Base-by-base conservation (phyloP, 1,284 basidiomycete species). In the Cutaneotrichosporon daszewskae region DNA sequence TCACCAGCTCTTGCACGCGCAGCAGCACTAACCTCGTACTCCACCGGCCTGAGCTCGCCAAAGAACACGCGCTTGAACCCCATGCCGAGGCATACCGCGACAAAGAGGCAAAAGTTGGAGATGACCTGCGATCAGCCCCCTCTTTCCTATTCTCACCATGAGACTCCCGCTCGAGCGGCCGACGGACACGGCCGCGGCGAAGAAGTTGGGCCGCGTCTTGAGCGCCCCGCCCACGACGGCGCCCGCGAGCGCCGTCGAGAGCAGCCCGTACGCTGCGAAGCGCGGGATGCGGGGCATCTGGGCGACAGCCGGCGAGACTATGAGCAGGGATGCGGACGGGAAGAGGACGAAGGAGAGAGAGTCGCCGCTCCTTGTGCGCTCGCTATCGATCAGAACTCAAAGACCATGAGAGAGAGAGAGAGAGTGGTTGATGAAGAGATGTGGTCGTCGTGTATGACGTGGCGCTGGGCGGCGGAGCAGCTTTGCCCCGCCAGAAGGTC, bases 131-230 rank as follows among this genome's bases (percentile, higher is more conserved):
- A 10, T 4, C 5, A 2, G 16, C 7, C 11, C n/a, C 29, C 26
- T 20, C 3, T 13, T 8, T 14, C 32, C 7, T 17, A 8, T 6
- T 72, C 82, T 55, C 54, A 94, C 91, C 73, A 96, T 75, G 41
- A 92, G 79, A 57, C 86, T 87, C 22, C 87, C 82, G 60, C 85
- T 91, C 64, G 88, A 94, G 67, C 85, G 85, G 5, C 88, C 87
- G n/a, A 99, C 77, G 61, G 85, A 86, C 3, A 97, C 88, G 11
- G 87, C 80, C 5, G 95, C 85, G 12, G 90, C 84, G 64, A 94
- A 98, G 74, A 95, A 96, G 74, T 95, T 96, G 60, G 83, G 83
- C 56, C 95, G 80, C 45, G 79, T 83, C 58, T 81, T 77, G 56
- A 92, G 78, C 5, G 91, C 91, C 66, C 84, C 85, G 39, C 78